Base-by-base conservation (phyloP, 169 alveolate species). In the Plasmodium knowlesi region DNA sequence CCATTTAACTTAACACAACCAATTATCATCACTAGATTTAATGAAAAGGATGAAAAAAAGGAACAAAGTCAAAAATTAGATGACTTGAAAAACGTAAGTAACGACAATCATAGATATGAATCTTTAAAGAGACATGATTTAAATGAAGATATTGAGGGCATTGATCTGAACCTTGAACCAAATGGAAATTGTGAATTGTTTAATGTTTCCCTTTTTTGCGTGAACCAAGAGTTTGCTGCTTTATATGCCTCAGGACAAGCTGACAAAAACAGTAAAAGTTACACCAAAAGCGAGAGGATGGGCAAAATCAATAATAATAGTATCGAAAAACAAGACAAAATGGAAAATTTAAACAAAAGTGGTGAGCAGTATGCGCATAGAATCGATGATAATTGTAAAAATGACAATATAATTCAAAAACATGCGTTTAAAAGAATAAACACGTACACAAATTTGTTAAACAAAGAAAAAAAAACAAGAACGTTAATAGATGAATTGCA, bases 1-100 rank as follows among this genome's bases (percentile, higher is more conserved):
- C 39, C 79, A 34, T 74, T 53, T 74, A 76, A 50, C 39, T 46
- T 85, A 74, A n/a, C 86, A 74, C 93, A 74, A 32, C 54, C 70
- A 16, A 9, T 14, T 73, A 57, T 54, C 41, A 54, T 74, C 34
- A 85, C 61, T 85, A 6, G 30, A 71, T 70, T 34, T 84, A 30
- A 28, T 10, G 86, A 25, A 50, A 76, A 85, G 25, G 32, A 85
- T 28, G 85, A 85, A 41, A 25, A 25, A 46, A 54, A 74, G 19
- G 70, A 37, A 46, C 8, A 28, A 25, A 10, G 14, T 43, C 32
- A 16, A 10, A 79, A 72, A 71, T 16, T 34, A 50, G 67, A 19
- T 22, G 39, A 57, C 57, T 37, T 43, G 72, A 84, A 73, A 8
- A 70, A 83, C 50, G 53, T 41, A 53, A 70, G 50, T 34, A 70